phyloP scores from a whole-genome alignment of 2,329 filamentous ascomycete genomes.

The Nigrospora osmanthi region DNA sequence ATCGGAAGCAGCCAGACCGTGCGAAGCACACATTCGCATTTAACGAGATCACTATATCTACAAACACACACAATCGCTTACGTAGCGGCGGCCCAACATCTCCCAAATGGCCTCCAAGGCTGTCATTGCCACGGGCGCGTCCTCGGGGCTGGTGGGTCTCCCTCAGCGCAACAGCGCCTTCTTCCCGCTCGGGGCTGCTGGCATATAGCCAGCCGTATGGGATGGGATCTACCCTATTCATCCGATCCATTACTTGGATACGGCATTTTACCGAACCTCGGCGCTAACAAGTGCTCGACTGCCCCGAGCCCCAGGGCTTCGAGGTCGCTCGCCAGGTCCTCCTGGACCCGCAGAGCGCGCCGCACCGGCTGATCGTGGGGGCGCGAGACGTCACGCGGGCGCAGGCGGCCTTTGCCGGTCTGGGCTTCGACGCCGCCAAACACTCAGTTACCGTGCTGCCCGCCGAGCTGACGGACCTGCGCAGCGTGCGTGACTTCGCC shows the following conservation, averaged over 20 bases:
- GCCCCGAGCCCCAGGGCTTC: constrained; percentile 42
- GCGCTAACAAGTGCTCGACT: neutral
- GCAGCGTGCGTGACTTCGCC: constrained; percentile 37
- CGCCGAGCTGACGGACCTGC: constrained; percentile 37
- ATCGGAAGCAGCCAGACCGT: too few relatives aligned
- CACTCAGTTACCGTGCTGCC: constrained; percentile 37
- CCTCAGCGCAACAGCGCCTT: too few relatives aligned
- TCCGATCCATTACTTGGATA: neutral
- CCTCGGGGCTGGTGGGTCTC: constrained; percentile 37
- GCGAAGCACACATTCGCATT: too few relatives aligned
- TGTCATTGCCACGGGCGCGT: constrained; percentile 40
- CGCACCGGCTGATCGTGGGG: constrained; percentile 41
- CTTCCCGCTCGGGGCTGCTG: too few relatives aligned
- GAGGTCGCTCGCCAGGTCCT: constrained; percentile 42
- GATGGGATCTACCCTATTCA: neutral
- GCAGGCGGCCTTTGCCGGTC: constrained; percentile 29
- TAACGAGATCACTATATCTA: too few relatives aligned
- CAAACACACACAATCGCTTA: too few relatives aligned
- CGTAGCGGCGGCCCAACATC: too few relatives aligned
- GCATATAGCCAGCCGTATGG: neutral
- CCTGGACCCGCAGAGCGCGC: constrained; percentile 28
- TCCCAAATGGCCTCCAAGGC: constrained; percentile 27
- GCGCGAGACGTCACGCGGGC: constrained; percentile 35
- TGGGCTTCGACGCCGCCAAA: constrained; percentile 30
- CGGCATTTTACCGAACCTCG: neutral